Percentiles rank a stretch among this genome's conserved stretches.
phyloP scores from a whole-genome alignment of 441 rosid species.

The Gossypium davidsonii region DNA sequence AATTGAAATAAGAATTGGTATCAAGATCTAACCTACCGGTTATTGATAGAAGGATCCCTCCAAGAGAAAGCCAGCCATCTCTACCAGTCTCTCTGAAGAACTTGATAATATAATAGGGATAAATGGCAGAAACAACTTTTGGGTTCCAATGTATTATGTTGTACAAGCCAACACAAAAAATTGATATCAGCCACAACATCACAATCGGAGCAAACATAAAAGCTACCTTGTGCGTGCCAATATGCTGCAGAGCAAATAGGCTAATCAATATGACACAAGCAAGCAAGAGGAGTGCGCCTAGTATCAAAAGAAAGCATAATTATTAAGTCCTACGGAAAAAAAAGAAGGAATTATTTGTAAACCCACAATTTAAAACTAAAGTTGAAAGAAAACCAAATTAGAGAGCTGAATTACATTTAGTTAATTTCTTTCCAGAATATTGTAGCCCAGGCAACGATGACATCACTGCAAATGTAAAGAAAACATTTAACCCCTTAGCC shows the following conservation, averaged over 20 bases:
- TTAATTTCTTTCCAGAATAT: constrained; percentile 39
- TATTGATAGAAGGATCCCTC: constrained; percentile 80
- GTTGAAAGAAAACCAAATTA: not conserved
- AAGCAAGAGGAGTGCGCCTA: constrained; percentile 57
- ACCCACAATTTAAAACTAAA: not conserved
- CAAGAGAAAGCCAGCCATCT: constrained; percentile 95
- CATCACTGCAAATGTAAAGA: constrained; percentile 56
- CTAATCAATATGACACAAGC: constrained; percentile 82
- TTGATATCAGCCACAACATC: constrained; percentile 67
- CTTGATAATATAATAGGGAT: constrained; percentile 67
- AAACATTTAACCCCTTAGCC: constrained; percentile 10
- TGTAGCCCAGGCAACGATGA: constrained; percentile 70
- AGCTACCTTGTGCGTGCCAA: constrained; percentile 81
- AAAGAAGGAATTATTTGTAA: not conserved
- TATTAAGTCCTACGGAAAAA: not conserved
- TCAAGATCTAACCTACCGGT: constrained; percentile 52
- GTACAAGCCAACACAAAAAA: constrained; percentile 64
- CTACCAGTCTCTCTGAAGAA: constrained; percentile 63
- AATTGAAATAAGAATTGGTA: constrained; percentile 6
- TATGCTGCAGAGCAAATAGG: constrained; percentile 87
- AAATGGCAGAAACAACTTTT: constrained; percentile 52
- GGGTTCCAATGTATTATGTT: constrained; percentile 76
- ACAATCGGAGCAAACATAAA: constrained; percentile 86
- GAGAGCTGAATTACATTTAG: constrained; percentile 38
- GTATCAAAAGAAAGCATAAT: constrained; percentile 6